A percentile compares a stretch with the other conserved stretches of the same genome.
These are phyloP conservation scores for Artemisia annua DNA, from an alignment of 129 eudicot species.

Conservation along the genomic window DNA sequence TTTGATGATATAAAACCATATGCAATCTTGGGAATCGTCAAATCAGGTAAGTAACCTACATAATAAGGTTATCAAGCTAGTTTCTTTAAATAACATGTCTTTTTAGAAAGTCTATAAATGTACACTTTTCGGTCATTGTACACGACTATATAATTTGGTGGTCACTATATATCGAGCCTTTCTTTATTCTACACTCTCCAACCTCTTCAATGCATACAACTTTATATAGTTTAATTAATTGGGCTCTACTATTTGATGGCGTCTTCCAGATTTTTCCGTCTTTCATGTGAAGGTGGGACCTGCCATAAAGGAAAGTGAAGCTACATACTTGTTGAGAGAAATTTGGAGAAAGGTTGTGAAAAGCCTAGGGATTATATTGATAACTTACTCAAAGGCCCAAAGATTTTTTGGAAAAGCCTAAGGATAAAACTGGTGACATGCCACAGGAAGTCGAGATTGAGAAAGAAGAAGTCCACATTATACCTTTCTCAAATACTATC, in stretches of 20 bases:
- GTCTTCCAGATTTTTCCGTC: no score
- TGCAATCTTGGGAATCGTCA: not conserved
- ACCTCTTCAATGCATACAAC: no score
- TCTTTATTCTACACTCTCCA: no score
- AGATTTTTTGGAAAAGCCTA: not conserved
- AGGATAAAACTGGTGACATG: no score
- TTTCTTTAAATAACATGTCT: no score
- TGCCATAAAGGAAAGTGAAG: not conserved
- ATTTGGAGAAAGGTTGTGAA: constrained; percentile 7
- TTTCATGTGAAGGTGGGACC: not conserved
- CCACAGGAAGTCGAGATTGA: no score
- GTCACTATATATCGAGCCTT: no score
- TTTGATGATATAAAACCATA: not conserved
- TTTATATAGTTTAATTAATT: not conserved
- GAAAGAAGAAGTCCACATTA: not conserved
- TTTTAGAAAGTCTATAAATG: no score
- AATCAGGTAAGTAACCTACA: not conserved
- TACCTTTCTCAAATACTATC: constrained; percentile 18
- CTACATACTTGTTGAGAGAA: constrained; percentile 2
- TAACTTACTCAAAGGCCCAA: constrained; percentile 22
- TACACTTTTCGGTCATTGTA: no score
- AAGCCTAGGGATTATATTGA: not conserved
- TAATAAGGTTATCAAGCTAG: no score
- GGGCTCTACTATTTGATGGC: not conserved
- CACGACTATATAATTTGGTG: no score